phyloP scores from a whole-genome alignment of 306 rosid genomes.

The Prinsepia uniflora region DNA sequence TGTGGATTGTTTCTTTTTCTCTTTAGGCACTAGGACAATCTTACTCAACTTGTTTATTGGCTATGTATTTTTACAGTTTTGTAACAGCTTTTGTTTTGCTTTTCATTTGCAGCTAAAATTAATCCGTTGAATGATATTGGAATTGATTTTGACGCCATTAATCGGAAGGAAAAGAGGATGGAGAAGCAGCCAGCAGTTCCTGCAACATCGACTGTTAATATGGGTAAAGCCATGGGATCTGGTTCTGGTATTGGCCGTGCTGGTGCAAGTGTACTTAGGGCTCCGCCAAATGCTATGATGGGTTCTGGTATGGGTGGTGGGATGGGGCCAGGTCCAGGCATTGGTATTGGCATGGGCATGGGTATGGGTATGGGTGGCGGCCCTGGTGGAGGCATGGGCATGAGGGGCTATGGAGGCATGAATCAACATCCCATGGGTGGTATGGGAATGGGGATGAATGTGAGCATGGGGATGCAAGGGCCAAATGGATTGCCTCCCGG shows the following conservation, averaged over 20 bases:
- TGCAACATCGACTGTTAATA: constrained; percentile 64
- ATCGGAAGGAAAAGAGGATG: constrained; percentile 94
- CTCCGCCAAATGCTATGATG: constrained; percentile 50
- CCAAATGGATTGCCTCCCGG: constrained; percentile 58
- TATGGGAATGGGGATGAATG: constrained; percentile 45
- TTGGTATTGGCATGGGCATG: constrained; percentile 46
- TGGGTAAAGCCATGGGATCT: constrained; percentile 99
- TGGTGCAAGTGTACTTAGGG: constrained; percentile 65
- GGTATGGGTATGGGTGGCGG: constrained; percentile 48
- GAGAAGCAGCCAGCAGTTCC: constrained; percentile 69
- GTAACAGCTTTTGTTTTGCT: constrained; percentile 11
- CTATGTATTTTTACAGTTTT: constrained; percentile 6
- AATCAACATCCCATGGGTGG: constrained; percentile 28
- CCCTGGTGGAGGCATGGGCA: constrained; percentile 33
- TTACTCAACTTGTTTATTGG: not conserved
- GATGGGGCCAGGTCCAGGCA: constrained; percentile 30
- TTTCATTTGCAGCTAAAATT: constrained; percentile 67
- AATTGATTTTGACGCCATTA: constrained; percentile 86
- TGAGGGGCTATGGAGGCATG: constrained; percentile 42
- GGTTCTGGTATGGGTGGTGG: constrained; percentile 61
- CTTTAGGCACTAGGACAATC: not conserved
- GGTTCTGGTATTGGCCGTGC: constrained; percentile 93
- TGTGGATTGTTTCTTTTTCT: not conserved
- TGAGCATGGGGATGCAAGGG: constrained; percentile 82
- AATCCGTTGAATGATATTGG: constrained; percentile 90